Base-by-base conservation (phyloP, 2,329 filamentous ascomycete species). In the Venturia nashicola region DNA sequence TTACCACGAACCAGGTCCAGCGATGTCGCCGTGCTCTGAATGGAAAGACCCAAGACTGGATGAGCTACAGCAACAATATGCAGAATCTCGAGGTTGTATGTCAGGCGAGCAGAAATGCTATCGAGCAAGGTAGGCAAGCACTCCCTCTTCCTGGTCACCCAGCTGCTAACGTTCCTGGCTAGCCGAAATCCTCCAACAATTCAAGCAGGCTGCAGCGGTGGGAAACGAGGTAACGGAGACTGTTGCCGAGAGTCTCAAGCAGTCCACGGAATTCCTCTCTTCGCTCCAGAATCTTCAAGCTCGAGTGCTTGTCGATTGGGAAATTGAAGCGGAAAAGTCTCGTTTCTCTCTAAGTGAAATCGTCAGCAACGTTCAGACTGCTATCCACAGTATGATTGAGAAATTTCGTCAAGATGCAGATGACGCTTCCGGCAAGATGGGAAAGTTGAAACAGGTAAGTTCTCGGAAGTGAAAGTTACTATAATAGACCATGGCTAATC, bases 11-110 rank as follows among this genome's bases (percentile, higher is more conserved):
- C 16, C 68, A 77, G 57, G 71, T 86, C 32, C 75, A 77, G 57
- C 68, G 74, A 11, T 89, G 86, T 67, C 72, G 86, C 5, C 76
- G 74, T 57, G 78, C 78, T 5, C 72, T 88, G 1, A 79, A 81
- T 57, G 77, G 78, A 20, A 77, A 80, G 32, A 78, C 80, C 1
- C 83, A 84, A 55, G 82, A 78, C 70, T 88, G 85, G 84, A 86
- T 79, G 1, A 86, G 83, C 32, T 88, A 85, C 74, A 83, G 82
- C 67, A 86, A 85, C 71, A 82, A 78, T 65, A 77, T 80, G 64
- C 82, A 86, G 64, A 84, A 85, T 67, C 84, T 84, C 2, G 75
- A 83, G 54, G 73, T 84, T 20, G 83, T 88, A 68, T 88, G 86
- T 67, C 80, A 85, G 66, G 83, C 84, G 36, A 80, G 82, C 51